Conservation (phyloP, 495 filamentous ascomycete genomes). For the Physcia stellaris region DNA sequence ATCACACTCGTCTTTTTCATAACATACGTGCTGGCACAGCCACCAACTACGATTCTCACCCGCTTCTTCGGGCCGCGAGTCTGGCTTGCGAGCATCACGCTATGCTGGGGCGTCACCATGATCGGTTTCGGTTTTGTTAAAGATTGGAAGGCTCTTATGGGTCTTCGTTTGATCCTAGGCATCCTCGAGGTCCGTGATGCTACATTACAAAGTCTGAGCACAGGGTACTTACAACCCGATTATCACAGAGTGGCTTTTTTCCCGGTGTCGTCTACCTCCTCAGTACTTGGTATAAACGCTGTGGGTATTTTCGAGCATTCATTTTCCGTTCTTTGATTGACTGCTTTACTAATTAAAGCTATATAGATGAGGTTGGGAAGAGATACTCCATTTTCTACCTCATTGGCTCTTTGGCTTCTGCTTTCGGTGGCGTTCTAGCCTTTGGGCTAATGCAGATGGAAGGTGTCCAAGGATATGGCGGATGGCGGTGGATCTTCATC, state of each 20-base stretch:
- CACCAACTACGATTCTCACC: constrained; percentile 42
- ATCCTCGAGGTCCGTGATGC: constrained; percentile 36
- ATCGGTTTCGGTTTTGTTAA: constrained; percentile 35
- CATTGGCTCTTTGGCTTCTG: constrained; percentile 47
- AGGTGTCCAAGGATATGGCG: constrained; percentile 30
- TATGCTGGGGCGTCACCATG: constrained; percentile 35
- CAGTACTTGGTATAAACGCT: constrained; percentile 8
- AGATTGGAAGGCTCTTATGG: constrained; percentile 37
- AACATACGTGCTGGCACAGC: constrained; percentile 50
- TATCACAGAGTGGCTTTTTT: constrained; percentile 17
- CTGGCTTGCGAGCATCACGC: constrained; percentile 39
- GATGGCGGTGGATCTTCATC: constrained; percentile 57
- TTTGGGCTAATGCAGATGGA: constrained; percentile 49
- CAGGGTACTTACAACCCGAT: not conserved
- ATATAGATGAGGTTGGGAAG: constrained; percentile 48
- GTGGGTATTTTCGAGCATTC: constrained; percentile 11
- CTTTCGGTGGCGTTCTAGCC: constrained; percentile 48
- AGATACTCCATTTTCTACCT: constrained; percentile 53
- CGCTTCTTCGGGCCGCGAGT: constrained; percentile 46
- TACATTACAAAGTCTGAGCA: not conserved
- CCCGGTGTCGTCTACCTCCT: constrained; percentile 9
- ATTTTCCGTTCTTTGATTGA: not conserved
- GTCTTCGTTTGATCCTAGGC: constrained; percentile 43
- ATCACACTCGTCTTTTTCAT: constrained; percentile 47
- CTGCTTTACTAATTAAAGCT: not conserved